phyloP scores from a whole-genome alignment of 108 stramenopile genomes.

The Fragilaria radians region DNA sequence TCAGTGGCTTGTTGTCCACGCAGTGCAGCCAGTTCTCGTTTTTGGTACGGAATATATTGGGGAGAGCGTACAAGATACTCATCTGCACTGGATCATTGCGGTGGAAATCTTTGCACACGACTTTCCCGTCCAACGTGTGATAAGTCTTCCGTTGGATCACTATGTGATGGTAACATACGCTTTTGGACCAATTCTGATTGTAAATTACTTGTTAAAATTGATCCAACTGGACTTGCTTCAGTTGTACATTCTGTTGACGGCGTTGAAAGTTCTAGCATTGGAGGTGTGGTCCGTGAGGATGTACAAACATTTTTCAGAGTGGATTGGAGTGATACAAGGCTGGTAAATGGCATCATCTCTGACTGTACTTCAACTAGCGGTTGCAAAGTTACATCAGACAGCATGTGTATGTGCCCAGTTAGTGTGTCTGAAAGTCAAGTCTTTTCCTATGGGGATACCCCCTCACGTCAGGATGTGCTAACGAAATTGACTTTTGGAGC shows the following conservation, averaged over 20 bases:
- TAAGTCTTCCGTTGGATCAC: neutral
- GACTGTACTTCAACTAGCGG: neutral
- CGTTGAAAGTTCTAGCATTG: neutral
- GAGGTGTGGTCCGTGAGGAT: slow-evolving; percentile 7
- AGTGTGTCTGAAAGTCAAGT: slow-evolving; percentile 27
- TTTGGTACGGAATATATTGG: slow-evolving; percentile 19
- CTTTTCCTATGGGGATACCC: slow-evolving; percentile 17
- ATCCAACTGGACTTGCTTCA: slow-evolving; percentile 45
- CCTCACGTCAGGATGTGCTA: slow-evolving; percentile 34
- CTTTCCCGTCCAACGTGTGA: neutral
- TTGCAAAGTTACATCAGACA: neutral
- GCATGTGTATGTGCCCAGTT: slow-evolving; percentile 37
- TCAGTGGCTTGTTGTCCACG: neutral
- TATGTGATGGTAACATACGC: neutral
- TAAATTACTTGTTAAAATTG: slow-evolving; percentile 40
- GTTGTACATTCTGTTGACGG: slow-evolving; percentile 40
- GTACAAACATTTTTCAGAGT: slow-evolving; percentile 34
- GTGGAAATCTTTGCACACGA: neutral
- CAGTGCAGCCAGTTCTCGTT: slow-evolving; percentile 29
- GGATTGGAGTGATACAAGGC: slow-evolving; percentile 11
- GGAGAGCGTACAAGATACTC: slow-evolving; percentile 4
- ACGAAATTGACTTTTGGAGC: slow-evolving; percentile 32
- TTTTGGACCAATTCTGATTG: neutral
- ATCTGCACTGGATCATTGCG: slow-evolving; percentile 1
- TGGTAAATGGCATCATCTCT: neutral